phyloP scores from a whole-genome alignment of 1,284 basidiomycete genomes.

The Apiotrichum domesticum region DNA sequence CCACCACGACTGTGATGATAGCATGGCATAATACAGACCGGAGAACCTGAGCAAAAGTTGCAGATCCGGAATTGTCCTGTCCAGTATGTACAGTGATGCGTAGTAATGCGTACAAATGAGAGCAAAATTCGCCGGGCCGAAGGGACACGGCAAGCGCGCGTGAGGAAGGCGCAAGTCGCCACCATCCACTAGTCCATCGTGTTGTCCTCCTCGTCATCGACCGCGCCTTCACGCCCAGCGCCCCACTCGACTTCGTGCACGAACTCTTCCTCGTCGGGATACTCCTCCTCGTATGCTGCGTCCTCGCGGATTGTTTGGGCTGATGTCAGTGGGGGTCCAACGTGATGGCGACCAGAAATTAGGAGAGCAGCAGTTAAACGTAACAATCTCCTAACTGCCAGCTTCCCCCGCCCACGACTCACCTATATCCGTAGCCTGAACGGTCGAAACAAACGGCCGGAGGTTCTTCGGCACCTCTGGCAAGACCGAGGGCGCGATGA shows the following conservation, averaged over 20 bases:
- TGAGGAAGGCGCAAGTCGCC: too few species aligned
- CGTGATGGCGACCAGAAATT: background rate
- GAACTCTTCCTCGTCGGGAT: slow-evolving; percentile 38
- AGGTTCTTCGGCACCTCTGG: slow-evolving; percentile 22
- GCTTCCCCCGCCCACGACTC: background rate
- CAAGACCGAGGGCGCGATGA: slow-evolving; percentile 44
- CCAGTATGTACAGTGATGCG: too few species aligned
- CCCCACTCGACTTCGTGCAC: slow-evolving; percentile 43
- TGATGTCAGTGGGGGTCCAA: slow-evolving; percentile 2
- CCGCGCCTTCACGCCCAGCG: slow-evolving; percentile 32
- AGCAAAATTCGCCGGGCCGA: too few species aligned
- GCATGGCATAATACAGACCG: too few species aligned
- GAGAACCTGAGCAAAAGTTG: too few species aligned
- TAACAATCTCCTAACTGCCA: too few species aligned
- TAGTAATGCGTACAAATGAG: slow-evolving; percentile 16
- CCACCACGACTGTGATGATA: too few species aligned
- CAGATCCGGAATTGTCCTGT: too few species aligned
- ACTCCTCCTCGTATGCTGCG: slow-evolving; percentile 28
- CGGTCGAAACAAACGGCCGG: slow-evolving; percentile 19
- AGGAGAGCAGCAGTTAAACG: too few species aligned
- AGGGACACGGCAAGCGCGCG: too few species aligned
- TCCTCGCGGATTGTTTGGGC: slow-evolving; percentile 25
- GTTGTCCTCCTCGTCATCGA: slow-evolving; percentile 34
- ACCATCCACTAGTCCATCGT: slow-evolving; percentile 11
- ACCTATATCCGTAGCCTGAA: slow-evolving; percentile 14